Percentiles rank a stretch among this genome's conserved stretches.
phyloP scores from a whole-genome alignment of 108 stramenopile species.

The Discostella stelligeroides region DNA sequence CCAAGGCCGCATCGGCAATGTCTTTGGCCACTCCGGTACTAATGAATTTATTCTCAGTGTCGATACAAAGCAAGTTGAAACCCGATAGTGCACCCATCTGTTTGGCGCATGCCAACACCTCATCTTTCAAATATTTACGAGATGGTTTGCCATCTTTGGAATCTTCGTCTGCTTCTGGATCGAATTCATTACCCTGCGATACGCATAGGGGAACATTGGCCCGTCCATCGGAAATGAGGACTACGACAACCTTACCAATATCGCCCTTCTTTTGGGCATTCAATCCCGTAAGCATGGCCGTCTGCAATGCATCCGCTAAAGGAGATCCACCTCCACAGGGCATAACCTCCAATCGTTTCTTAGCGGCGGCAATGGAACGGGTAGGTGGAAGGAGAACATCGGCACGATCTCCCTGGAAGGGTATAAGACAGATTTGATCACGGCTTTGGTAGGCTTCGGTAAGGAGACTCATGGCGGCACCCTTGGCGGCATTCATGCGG shows the following conservation, averaged over 20 bases:
- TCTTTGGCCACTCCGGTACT: constrained; percentile 97
- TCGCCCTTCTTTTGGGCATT: constrained; percentile 95
- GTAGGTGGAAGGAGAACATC: constrained; percentile 97
- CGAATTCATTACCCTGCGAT: constrained; percentile 87
- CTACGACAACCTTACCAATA: constrained; percentile 95
- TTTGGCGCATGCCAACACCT: constrained; percentile 91
- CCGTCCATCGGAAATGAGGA: constrained; percentile 93
- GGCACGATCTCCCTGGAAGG: constrained; percentile 95
- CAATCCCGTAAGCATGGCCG: constrained; percentile 88
- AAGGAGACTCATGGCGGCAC: constrained; percentile 93
- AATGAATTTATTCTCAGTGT: constrained; percentile 97
- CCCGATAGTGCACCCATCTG: constrained; percentile 80
- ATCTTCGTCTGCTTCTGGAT: constrained; percentile 79
- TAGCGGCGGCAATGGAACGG: constrained; percentile 92
- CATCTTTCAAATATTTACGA: constrained; percentile 91
- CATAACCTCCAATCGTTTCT: constrained; percentile 94
- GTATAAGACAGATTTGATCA: constrained; percentile 94
- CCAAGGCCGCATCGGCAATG: constrained; percentile 89
- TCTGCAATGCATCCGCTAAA: constrained; percentile 89
- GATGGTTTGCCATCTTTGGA: constrained; percentile 93
- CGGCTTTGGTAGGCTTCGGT: constrained; percentile 97
- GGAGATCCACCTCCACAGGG: constrained; percentile 98
- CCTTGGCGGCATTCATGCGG: constrained; percentile 98
- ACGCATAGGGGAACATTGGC: constrained; percentile 94
- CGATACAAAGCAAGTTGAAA: constrained; percentile 94